These are phyloP conservation scores for Haplosporangium gracile DNA, from an alignment of 192 early-diverging fungal species.

Conservation along the genomic window DNA sequence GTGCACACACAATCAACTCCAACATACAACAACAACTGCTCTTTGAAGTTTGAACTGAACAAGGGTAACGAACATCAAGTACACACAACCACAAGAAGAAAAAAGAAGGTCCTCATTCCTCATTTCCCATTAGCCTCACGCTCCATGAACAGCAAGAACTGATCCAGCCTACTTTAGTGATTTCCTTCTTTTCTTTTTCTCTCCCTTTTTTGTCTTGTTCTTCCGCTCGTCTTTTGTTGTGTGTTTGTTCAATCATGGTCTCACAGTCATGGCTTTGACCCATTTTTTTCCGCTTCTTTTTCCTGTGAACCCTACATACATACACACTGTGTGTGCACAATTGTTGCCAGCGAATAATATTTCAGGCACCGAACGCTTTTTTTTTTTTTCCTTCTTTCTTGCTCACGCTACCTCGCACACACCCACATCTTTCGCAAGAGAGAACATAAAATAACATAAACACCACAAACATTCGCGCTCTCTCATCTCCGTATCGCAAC, in stretches of 20 bases:
- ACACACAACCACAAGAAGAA: not conserved
- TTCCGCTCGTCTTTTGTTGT: not conserved
- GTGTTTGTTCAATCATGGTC: not conserved
- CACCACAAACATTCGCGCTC: not conserved
- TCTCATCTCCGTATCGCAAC: not conserved
- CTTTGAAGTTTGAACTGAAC: not conserved
- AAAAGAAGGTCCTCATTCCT: not conserved
- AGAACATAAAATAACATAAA: not conserved
- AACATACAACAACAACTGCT: too few relatives aligned
- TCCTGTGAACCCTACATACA: not conserved
- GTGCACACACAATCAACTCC: too few relatives aligned
- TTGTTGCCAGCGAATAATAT: not conserved
- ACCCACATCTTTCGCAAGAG: not conserved
- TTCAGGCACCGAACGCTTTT: not conserved
- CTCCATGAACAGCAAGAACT: not conserved
- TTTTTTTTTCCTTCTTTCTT: not conserved
- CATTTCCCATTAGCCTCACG: not conserved
- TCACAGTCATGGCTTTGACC: not conserved
- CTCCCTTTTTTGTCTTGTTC: not conserved
- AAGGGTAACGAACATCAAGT: not conserved
- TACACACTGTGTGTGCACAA: not conserved
- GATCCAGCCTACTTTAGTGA: not conserved
- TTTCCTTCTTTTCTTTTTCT: not conserved
- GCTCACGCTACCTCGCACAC: not conserved
- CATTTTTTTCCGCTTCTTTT: not conserved